Evolutionary conservation across 495 filamentous ascomycete species (phyloP), one percentile per base, ranked within the genome.

Genomic region (Trichodelitschia bisporula): DNA sequence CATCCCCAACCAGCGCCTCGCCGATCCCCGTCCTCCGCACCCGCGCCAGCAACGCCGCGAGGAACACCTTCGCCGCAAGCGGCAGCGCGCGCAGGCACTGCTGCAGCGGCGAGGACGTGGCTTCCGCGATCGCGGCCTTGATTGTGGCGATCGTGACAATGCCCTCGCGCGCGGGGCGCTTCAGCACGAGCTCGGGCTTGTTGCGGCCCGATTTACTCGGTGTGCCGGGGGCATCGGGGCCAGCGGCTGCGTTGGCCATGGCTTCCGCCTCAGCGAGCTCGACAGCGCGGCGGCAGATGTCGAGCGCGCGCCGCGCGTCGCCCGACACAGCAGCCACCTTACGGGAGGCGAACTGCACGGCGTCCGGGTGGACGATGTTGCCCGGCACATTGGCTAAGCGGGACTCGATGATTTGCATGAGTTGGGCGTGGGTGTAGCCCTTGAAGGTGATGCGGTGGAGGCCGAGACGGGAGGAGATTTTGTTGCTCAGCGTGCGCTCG

Each of bases 261-360:
- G 34, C 24, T 5, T 18, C 29, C 29, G 73, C 62, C 48, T 99
- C 89, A 8, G 86, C 86, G 13, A 99, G 68, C 48, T 99, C 89
- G 4, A 99, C 86, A 1, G 89, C 89, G 29, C 89, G 67, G 1
- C 89, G 65, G 45, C 89, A 99, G 29, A 99, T 95, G 43, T 99
- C 89, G 4, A 99, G 56, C 2, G 83, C 84, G 15, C 89, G 67
- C 17, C 89, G 61, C 9, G 89, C 89, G 40, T 99, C 89, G 25
- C 89, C 89, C 34, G 72, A 82, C 18, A 99, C 89, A 9, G 86
- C 84, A 0, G 89, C 89, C 1, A 99, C 89, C 52, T 99, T 99
- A 14, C 89, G 63, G 30, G 75, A 78, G 3, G 89, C 89, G 44
- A 99, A 99, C 52, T 95, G 86, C 23, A 99, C 60, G 11, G 89